Conservation (phyloP, 2,329 filamentous ascomycete genomes). For the Apiospora pterosperma region DNA sequence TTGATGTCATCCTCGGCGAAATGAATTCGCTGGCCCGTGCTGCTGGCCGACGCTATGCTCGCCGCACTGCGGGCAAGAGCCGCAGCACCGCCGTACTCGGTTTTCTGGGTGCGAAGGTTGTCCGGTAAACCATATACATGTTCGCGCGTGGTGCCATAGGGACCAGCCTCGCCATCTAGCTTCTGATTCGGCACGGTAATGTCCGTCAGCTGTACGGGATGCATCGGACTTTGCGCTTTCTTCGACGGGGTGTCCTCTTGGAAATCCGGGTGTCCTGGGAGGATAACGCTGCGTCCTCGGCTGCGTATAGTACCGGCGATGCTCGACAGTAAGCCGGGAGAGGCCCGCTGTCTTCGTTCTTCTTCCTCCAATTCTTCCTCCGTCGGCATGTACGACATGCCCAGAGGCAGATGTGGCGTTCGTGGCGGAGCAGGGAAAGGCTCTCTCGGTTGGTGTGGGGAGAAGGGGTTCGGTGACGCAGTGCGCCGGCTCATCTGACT, state of each 20-base stretch:
- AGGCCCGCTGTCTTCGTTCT: constrained; percentile 43
- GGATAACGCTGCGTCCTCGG: constrained; percentile 38
- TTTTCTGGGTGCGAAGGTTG: constrained; percentile 35
- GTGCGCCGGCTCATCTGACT: constrained; percentile 36
- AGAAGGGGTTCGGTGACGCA: constrained; percentile 30
- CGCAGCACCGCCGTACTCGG: constrained; percentile 47
- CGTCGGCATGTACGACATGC: constrained; percentile 80
- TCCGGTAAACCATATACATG: constrained; percentile 49
- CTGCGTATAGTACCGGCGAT: constrained; percentile 55
- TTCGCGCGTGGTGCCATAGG: constrained; percentile 36
- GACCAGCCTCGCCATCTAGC: constrained; percentile 36
- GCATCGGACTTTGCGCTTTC: constrained; percentile 51
- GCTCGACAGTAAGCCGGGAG: constrained; percentile 48
- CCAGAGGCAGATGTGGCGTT: constrained; percentile 68
- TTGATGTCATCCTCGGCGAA: constrained; percentile 40
- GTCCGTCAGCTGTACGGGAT: constrained; percentile 60
- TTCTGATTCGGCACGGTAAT: constrained; percentile 51
- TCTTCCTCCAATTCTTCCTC: constrained; percentile 56
- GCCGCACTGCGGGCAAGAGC: constrained; percentile 21
- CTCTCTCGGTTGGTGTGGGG: constrained; percentile 27
- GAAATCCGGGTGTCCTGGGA: constrained; percentile 38
- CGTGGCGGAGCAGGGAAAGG: constrained; percentile 22
- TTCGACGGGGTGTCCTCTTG: constrained; percentile 33
- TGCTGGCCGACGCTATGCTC: constrained; percentile 36
- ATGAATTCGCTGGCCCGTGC: constrained; percentile 42